Percentiles rank a stretch among this genome's conserved stretches.
These are phyloP conservation scores for Nakazawaea ernobii DNA, from an alignment of 805 yeast genomes.

Conservation along the genomic window DNA sequence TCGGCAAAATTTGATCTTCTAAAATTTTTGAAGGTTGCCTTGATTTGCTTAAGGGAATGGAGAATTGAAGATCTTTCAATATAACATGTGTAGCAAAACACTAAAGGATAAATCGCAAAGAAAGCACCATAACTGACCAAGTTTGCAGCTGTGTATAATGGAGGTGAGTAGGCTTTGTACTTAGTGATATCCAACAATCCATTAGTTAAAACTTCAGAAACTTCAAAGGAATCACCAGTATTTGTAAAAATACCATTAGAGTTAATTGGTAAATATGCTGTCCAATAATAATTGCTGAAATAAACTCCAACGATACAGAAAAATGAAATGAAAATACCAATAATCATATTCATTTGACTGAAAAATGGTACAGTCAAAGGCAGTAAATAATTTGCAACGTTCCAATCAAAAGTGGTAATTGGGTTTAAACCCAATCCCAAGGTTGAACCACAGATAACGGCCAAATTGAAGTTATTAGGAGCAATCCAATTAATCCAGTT, in stretches of 20 bases:
- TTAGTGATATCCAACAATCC: conserved; percentile 39
- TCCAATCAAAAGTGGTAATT: conserved; percentile 50
- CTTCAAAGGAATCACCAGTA: conserved; percentile 40
- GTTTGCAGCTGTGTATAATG: conserved; percentile 60
- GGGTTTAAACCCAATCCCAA: conserved; percentile 50
- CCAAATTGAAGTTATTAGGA: conserved; percentile 43
- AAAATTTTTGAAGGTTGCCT: conserved; percentile 21
- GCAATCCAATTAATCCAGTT: conserved; percentile 57
- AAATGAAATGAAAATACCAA: conserved; percentile 29
- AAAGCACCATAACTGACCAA: conserved; percentile 52
- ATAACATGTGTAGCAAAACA: conserved; percentile 41
- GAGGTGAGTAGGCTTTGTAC: conserved; percentile 53
- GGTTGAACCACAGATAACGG: conserved; percentile 39
- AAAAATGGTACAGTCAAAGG: conserved; percentile 41
- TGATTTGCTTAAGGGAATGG: conserved; percentile 30
- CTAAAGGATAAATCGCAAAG: conserved; percentile 52
- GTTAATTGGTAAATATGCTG: conserved; percentile 34
- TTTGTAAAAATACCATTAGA: conserved; percentile 47
- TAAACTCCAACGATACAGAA: conserved; percentile 29
- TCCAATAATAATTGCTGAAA: conserved; percentile 36
- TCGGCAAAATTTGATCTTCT: conserved; percentile 17
- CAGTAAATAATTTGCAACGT: conserved; percentile 15
- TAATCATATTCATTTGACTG: conserved; percentile 23
- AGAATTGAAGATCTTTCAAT: conserved; percentile 40
- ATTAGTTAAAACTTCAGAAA: conserved; percentile 37